Conservation (phyloP, 805 yeast species). For the Peterozyma toletana region DNA sequence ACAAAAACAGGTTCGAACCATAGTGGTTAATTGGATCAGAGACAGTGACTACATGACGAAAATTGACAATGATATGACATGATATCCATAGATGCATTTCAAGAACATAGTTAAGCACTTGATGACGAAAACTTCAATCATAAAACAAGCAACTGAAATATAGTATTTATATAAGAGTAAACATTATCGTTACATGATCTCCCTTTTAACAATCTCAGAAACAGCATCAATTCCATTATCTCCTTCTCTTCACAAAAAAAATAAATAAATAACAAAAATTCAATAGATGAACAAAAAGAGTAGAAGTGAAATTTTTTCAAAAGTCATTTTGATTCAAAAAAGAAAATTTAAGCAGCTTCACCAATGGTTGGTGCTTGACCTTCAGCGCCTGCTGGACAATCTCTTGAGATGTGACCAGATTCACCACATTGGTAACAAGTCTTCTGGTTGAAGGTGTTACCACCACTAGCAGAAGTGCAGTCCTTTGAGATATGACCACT, state of each 20-base stretch:
- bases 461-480: slow-evolving; percentile 55
- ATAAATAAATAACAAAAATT: not conserved
- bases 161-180: no score
- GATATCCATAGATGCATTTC: no score
- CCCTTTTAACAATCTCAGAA: slow-evolving; percentile 3
- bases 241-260: not conserved
- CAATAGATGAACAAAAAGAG: not conserved
- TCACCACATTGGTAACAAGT: slow-evolving; percentile 71
- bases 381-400: slow-evolving; percentile 34
- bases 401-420: slow-evolving; percentile 84
- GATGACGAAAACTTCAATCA: no score
- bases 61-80: no score
- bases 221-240: slow-evolving; percentile 1
- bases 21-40: no score
- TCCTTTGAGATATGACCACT: slow-evolving; percentile 86
- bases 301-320: not conserved
- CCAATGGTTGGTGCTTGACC: no score
- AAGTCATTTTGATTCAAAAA: not conserved
- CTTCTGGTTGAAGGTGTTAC: slow-evolving; percentile 35
- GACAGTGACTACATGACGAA: no score
- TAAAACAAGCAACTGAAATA: no score
- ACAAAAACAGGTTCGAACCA: no score
- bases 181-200: not conserved
- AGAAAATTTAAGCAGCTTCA: no score
- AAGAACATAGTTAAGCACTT: no score